These are phyloP conservation scores for Hirsutella thompsonii DNA, from an alignment of 2,329 filamentous ascomycete species.

Conservation along the genomic window DNA sequence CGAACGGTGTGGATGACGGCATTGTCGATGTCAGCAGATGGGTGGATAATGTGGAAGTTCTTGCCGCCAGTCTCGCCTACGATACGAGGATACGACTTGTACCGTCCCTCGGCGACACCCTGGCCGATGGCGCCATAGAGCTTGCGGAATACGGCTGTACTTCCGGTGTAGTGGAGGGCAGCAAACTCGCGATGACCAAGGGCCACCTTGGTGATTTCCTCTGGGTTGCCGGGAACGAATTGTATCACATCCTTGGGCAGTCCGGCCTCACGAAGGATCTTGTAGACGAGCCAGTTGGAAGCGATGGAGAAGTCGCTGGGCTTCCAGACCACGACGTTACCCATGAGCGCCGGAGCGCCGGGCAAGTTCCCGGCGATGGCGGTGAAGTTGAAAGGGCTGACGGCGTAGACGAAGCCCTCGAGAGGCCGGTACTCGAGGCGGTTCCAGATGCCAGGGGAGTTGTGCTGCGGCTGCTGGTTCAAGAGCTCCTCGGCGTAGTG, in stretches of 20 bases:
- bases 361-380: slow-evolving; percentile 84
- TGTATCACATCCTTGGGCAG: slow-evolving; percentile 84
- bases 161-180: slow-evolving; percentile 90
- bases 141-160: slow-evolving; percentile 79
- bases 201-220: slow-evolving; percentile 66
- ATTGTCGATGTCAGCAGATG: slow-evolving; percentile 63
- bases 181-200: slow-evolving; percentile 71
- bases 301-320: slow-evolving; percentile 80
- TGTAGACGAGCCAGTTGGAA: slow-evolving; percentile 84
- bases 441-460: slow-evolving; percentile 82
- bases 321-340: slow-evolving; percentile 95
- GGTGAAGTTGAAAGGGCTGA: slow-evolving; percentile 95
- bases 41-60: slow-evolving; percentile 82
- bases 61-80: slow-evolving; percentile 88
- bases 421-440: slow-evolving; percentile 79
- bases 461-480: slow-evolving; percentile 71
- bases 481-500: slow-evolving; percentile 89
- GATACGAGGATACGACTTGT: slow-evolving; percentile 74
- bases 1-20: slow-evolving; percentile 73
- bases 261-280: slow-evolving; percentile 83
- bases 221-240: slow-evolving; percentile 81
- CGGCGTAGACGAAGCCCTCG: slow-evolving; percentile 90
- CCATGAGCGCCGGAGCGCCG: slow-evolving; percentile 72
- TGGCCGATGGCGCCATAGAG: slow-evolving; percentile 78
- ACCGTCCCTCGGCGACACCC: slow-evolving; percentile 70